phyloP scores from a whole-genome alignment of 257 asterid species.

The Fraxinus quadrangulata region DNA sequence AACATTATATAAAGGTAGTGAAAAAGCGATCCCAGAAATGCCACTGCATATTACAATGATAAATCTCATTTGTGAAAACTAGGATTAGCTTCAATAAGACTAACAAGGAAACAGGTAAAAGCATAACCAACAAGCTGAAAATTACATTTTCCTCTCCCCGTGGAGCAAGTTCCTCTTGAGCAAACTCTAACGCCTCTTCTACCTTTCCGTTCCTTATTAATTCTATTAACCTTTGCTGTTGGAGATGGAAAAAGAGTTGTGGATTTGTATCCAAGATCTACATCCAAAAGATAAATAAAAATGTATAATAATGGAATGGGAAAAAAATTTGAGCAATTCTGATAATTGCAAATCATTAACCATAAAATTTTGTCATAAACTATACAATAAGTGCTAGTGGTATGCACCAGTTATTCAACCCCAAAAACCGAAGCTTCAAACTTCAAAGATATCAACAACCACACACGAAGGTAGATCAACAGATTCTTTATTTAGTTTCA shows the following conservation, averaged over 20 bases:
- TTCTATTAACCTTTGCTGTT: conserved; percentile 85
- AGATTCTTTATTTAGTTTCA: background rate
- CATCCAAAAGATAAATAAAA: conserved; percentile 32
- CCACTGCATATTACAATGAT: background rate
- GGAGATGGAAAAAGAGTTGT: conserved; percentile 86
- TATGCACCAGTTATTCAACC: background rate
- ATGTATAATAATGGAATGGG: background rate
- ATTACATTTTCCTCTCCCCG: conserved; percentile 89
- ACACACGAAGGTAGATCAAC: background rate
- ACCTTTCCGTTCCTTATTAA: conserved; percentile 71
- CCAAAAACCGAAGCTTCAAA: background rate
- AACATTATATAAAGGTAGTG: background rate
- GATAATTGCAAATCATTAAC: background rate
- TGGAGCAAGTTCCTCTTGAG: conserved; percentile 95
- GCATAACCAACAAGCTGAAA: conserved; percentile 1
- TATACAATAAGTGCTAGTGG: background rate
- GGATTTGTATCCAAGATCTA: conserved; percentile 90
- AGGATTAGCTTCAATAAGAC: background rate
- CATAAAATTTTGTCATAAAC: background rate
- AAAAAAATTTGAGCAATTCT: background rate
- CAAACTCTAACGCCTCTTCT: conserved; percentile 85
- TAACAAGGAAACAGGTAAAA: background rate
- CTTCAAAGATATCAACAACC: background rate
- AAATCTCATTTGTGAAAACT: background rate
- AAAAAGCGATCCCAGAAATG: conserved; percentile 1